phyloP scores from a whole-genome alignment of 1,284 basidiomycete genomes.

The Porogramme epimiltina region DNA sequence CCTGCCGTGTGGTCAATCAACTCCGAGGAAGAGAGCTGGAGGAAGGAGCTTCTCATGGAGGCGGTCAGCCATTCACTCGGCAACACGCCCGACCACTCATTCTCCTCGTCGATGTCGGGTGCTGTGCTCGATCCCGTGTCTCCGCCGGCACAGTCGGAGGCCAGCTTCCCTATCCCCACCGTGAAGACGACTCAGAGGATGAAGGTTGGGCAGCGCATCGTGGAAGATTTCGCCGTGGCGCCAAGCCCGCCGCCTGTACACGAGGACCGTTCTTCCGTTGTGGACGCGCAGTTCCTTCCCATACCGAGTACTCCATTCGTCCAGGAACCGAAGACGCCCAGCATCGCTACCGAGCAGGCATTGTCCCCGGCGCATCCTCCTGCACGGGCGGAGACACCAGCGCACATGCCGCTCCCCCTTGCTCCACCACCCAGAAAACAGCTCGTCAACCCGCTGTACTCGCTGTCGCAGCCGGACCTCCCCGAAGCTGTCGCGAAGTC shows the following conservation, averaged over 20 bases:
- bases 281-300: slow-evolving; percentile 17
- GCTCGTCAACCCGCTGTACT: slow-evolving; percentile 48
- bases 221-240: slow-evolving; percentile 19
- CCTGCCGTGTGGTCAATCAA: slow-evolving; percentile 60
- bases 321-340: slow-evolving; percentile 24
- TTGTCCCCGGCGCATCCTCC: slow-evolving; percentile 24
- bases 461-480: slow-evolving; percentile 59
- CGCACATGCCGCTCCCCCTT: slow-evolving; percentile 60
- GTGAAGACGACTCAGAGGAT: slow-evolving; percentile 14
- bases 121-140: slow-evolving; percentile 18
- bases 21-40: slow-evolving; percentile 63
- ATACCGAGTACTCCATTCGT: slow-evolving; percentile 28
- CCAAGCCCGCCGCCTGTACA: slow-evolving; percentile 5
- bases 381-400: slow-evolving; percentile 47
- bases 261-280: slow-evolving; percentile 12
- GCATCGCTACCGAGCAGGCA: slow-evolving; percentile 10
- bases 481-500: slow-evolving; percentile 18
- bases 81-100: slow-evolving; percentile 46
- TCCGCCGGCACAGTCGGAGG: slow-evolving; percentile 17
- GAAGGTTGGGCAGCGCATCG: slow-evolving; percentile 30
- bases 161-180: slow-evolving; percentile 14
- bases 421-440: slow-evolving; percentile 62
- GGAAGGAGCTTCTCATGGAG: slow-evolving; percentile 67
- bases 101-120: slow-evolving; percentile 23
- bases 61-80: slow-evolving; percentile 75